Evolutionary conservation across 805 yeast species (phyloP).

Genomic region (Kuraishia floccosa): DNA sequence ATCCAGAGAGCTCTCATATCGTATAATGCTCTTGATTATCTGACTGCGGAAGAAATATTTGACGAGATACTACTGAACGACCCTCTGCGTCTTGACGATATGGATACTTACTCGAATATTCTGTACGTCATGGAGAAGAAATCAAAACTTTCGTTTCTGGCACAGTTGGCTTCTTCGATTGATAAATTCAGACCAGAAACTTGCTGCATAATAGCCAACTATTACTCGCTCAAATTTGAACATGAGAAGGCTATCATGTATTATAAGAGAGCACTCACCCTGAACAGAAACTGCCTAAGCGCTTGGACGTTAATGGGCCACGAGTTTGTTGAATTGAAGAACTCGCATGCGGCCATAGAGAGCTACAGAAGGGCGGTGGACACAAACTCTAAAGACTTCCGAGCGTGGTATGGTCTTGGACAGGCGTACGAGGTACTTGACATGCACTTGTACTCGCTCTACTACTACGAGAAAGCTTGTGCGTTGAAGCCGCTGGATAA

Average conservation of each 20-base stretch:
- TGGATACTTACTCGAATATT: slow-evolving; percentile 91
- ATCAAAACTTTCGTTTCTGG: slow-evolving; percentile 73
- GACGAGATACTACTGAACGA: slow-evolving; percentile 64
- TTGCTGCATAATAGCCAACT: slow-evolving; percentile 89
- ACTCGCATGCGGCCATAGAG: slow-evolving; percentile 96
- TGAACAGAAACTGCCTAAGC: slow-evolving; percentile 69
- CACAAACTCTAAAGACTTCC: slow-evolving; percentile 75
- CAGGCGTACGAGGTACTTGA: slow-evolving; percentile 96
- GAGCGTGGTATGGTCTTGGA: slow-evolving; percentile 98
- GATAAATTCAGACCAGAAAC: slow-evolving; percentile 91
- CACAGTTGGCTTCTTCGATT: slow-evolving; percentile 72
- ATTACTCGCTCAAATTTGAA: slow-evolving; percentile 82
- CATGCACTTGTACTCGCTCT: slow-evolving; percentile 86
- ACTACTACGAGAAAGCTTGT: slow-evolving; percentile 87
- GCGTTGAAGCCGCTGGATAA: slow-evolving; percentile 80
- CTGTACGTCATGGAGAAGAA: slow-evolving; percentile 87
- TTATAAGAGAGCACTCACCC: slow-evolving; percentile 77
- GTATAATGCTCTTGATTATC: slow-evolving; percentile 79
- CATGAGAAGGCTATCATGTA: slow-evolving; percentile 93
- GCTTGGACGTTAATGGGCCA: slow-evolving; percentile 99
- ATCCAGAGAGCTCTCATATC: slow-evolving; percentile 76
- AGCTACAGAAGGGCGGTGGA: slow-evolving; percentile 90
- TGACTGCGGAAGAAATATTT: slow-evolving; percentile 66
- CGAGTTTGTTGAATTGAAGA: slow-evolving; percentile 91
- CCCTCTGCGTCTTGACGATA: slow-evolving; percentile 81